Percentiles rank a stretch among this genome's conserved stretches.
Evolutionary conservation across 371 early-diverging fungal genomes (phyloP).

Genomic region (Hamiltosporidium tvaerminnensis): DNA sequence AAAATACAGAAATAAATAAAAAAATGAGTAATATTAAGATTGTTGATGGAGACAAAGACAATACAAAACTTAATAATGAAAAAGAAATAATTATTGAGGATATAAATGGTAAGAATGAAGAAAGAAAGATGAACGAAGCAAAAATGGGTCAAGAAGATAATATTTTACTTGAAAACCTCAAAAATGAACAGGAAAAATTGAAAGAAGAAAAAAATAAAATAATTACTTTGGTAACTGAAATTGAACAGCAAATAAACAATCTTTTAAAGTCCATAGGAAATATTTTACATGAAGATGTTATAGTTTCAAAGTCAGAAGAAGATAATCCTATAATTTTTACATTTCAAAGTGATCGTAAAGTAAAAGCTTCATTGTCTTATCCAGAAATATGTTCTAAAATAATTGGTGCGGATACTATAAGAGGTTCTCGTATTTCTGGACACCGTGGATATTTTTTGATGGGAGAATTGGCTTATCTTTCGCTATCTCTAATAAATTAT

Average conservation of each 20-base stretch:
- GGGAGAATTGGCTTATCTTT: constrained; percentile 78
- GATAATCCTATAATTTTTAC: constrained; percentile 65
- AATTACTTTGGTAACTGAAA: background rate
- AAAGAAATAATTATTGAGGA: background rate
- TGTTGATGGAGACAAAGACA: background rate
- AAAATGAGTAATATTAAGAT: background rate
- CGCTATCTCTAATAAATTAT: constrained; percentile 81
- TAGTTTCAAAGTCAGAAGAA: constrained; percentile 69
- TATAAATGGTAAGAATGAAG: background rate
- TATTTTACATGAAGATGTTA: constrained; percentile 77
- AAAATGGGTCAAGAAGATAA: background rate
- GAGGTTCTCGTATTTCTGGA: constrained; percentile 82
- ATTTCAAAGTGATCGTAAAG: constrained; percentile 54
- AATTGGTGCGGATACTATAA: constrained; percentile 73
- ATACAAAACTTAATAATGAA: background rate
- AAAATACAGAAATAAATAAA: constrained; percentile 10
- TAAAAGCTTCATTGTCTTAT: constrained; percentile 56
- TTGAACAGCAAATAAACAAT: constrained; percentile 43
- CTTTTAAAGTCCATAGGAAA: constrained; percentile 67
- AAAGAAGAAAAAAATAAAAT: too few species aligned
- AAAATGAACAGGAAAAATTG: background rate
- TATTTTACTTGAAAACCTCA: background rate
- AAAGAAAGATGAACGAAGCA: background rate
- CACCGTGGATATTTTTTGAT: constrained; percentile 95
- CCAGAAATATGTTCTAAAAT: constrained; percentile 58